These are phyloP conservation scores for Fusarium anguioides DNA, from an alignment of 2,329 filamentous ascomycete genomes.

Conservation along the genomic window DNA sequence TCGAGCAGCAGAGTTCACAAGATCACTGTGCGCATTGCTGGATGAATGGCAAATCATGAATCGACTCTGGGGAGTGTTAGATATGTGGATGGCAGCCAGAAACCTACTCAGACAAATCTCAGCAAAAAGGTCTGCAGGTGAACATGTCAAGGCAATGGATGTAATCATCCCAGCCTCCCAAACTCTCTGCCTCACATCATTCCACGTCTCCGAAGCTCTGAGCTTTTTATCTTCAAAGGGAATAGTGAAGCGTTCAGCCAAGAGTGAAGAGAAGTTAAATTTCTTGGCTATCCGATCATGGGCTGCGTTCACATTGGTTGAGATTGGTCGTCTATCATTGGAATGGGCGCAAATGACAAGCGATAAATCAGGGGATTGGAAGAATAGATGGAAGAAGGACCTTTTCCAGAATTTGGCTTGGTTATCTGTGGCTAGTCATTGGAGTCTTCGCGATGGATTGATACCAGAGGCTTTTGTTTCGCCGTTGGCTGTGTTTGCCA, in stretches of 20 bases:
- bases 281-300: slow-evolving; percentile 5
- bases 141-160: fast-evolving
- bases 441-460: background rate
- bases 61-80: background rate
- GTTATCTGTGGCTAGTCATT: slow-evolving; percentile 3
- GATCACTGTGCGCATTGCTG: background rate
- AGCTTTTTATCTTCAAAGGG: background rate
- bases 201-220: slow-evolving; percentile 1
- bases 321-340: background rate
- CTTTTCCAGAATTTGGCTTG: slow-evolving; percentile 16
- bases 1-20: background rate
- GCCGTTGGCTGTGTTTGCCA: slow-evolving; percentile 9
- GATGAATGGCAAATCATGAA: slow-evolving; percentile 18
- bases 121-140: fast-evolving
- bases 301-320: slow-evolving; percentile 6
- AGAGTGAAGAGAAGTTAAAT: background rate
- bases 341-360: background rate
- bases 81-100: background rate
- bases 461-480: slow-evolving; percentile 12
- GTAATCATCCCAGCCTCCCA: background rate
- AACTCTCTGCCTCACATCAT: background rate
- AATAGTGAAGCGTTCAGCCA: background rate
- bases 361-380: background rate
- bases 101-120: background rate
- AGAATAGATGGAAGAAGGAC: background rate